Base-by-base conservation (phyloP, 108 stramenopile genomes). In the Nitzschia putrida region DNA sequence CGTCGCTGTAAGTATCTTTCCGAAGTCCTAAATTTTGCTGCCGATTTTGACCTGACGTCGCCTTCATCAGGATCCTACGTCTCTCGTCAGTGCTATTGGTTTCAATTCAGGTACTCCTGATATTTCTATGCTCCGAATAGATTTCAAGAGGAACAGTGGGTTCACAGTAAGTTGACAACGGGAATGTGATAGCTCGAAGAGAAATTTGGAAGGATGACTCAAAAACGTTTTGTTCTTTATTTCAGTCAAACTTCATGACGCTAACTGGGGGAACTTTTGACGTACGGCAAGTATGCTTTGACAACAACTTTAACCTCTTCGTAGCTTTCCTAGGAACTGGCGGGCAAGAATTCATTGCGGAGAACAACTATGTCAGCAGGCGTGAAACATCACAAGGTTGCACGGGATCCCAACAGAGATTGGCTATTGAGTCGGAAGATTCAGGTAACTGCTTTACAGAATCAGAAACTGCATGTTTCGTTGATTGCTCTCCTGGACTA, bases 331-430 rank as follows among this genome's bases (percentile, higher is more conserved):
- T 29, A 38, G 26, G 37, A 7, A 59, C n/a, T 1, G 38, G 38
- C 38, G 58, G 37, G 12, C 34, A 59, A 20, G 26, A 23, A 1
- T n/a, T 59, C 16, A 8, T 9, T 59, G 26, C 13, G 1, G 20
- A 10, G 1, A n/a, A 59, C 38, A 59, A 59, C 58, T 59, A 29
- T 7, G 38, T 59, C 13, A 29, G 34, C 38, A 37, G 13, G 11
- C 34, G 29, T 40, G 58, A 59, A 40, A n/a, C n/a, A 39, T 59
- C 58, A 2, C n/a, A 12, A 9, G 58, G 58, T n/a, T 59, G 58
- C 7, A n/a, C 37, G 11, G 58, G 29, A 29, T 9, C 29, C 2
- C 26, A 29, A 3, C 11, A n/a, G 11, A 25, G 58, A 12, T 8
- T 59, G 16, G 58, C 34, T 0, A 40, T 40, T 39, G 58, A 59